Conservation (phyloP, 2,329 filamentous ascomycete species). For the Phyllosticta citribraziliensis region DNA sequence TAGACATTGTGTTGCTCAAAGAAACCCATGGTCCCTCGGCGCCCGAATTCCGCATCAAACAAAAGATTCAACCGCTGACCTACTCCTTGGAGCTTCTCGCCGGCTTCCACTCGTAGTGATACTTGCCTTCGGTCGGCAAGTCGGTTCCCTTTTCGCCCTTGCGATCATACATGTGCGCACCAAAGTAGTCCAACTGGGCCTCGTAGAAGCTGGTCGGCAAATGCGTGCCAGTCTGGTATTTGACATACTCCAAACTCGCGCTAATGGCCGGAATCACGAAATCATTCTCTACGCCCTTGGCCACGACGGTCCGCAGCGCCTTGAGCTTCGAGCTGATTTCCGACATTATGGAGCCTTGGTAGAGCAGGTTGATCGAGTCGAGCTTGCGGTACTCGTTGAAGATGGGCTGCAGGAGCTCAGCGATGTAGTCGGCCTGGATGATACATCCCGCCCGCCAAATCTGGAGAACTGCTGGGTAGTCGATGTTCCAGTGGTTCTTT, state of each 20-base stretch:
- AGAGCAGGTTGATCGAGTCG: constrained; percentile 38
- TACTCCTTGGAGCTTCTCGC: constrained; percentile 16
- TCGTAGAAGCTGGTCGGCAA: constrained; percentile 62
- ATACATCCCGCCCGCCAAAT: constrained; percentile 65
- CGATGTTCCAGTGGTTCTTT: constrained; percentile 50
- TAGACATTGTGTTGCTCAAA: background rate
- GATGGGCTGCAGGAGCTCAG: constrained; percentile 45
- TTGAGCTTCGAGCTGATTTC: constrained; percentile 45
- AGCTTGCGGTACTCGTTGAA: constrained; percentile 27
- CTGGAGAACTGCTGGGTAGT: constrained; percentile 43
- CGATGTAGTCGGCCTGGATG: constrained; percentile 57
- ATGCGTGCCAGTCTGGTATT: constrained; percentile 50
- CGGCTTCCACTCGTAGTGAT: constrained; percentile 55
- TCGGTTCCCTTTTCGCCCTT: constrained; percentile 43
- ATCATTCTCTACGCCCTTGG: constrained; percentile 46
- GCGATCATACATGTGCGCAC: constrained; percentile 55
- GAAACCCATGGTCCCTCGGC: background rate
- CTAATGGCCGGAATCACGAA: constrained; percentile 51
- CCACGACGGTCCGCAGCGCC: constrained; percentile 46
- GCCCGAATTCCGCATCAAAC: background rate
- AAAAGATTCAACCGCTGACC: background rate
- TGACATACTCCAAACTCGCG: constrained; percentile 56
- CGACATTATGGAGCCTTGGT: constrained; percentile 37
- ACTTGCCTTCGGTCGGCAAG: constrained; percentile 44
- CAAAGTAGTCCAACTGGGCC: constrained; percentile 62